phyloP scores from a whole-genome alignment of 23 red algal species.

The Agarophyton chilense region DNA sequence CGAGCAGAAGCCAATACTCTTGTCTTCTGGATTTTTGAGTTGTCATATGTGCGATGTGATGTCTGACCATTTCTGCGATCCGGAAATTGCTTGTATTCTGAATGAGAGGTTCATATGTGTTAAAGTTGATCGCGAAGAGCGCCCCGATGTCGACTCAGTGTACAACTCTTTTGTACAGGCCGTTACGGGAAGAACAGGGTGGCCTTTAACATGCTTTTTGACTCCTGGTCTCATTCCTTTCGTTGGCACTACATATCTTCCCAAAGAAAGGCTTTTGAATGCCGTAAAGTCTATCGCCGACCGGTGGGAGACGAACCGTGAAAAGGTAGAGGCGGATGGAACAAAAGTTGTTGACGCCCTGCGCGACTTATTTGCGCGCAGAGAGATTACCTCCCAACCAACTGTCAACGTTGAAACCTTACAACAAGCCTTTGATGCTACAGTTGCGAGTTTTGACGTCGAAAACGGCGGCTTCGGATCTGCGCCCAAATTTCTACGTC shows the following conservation, averaged over 20 bases:
- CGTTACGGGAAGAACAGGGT: constrained; percentile 69
- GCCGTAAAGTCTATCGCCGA: constrained; percentile 71
- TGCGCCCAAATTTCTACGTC: constrained; percentile 86
- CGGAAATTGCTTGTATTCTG: constrained; percentile 57
- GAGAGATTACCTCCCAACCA: not conserved
- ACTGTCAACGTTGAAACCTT: not conserved
- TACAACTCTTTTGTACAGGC: constrained; percentile 83
- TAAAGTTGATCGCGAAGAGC: constrained; percentile 85
- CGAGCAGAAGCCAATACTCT: constrained; percentile 71
- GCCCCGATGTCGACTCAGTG: constrained; percentile 84
- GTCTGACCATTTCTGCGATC: constrained; percentile 71
- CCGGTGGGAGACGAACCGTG: constrained; percentile 60
- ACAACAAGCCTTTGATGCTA: constrained; percentile 52
- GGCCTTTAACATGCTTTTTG: constrained; percentile 83
- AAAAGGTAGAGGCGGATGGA: constrained; percentile 66
- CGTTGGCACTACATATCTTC: constrained; percentile 82
- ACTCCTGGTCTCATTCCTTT: constrained; percentile 79
- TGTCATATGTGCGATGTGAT: constrained; percentile 85
- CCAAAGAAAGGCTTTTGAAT: constrained; percentile 60
- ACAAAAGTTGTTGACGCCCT: constrained; percentile 44
- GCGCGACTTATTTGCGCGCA: constrained; percentile 46
- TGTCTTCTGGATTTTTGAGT: constrained; percentile 78
- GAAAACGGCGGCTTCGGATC: constrained; percentile 82
- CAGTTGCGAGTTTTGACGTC: constrained; percentile 76
- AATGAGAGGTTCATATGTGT: constrained; percentile 75